These are phyloP conservation scores for Maudiozyma saulgeensis DNA, from an alignment of 805 yeast species.

Conservation along the genomic window DNA sequence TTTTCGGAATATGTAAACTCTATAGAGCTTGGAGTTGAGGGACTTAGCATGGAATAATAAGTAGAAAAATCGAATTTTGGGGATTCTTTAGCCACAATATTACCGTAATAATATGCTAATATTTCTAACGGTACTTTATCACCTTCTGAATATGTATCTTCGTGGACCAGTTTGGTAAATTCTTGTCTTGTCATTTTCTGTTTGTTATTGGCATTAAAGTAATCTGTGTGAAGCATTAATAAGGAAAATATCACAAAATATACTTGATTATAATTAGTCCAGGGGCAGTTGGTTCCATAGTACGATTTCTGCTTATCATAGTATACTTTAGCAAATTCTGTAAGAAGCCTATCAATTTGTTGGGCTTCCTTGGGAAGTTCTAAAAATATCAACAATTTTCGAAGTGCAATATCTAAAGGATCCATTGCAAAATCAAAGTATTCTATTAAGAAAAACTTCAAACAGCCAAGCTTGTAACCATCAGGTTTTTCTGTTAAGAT, in stretches of 20 bases:
- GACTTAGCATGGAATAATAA: not conserved
- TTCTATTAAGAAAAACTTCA: conserved; percentile 20
- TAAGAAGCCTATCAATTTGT: conserved; percentile 62
- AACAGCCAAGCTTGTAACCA: conserved; percentile 20
- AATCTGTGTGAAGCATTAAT: conserved; percentile 66
- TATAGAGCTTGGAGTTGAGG: not conserved
- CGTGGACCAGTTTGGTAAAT: conserved; percentile 41
- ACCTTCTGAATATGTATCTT: conserved; percentile 24
- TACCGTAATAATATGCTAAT: conserved; percentile 54
- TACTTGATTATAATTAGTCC: conserved; percentile 41
- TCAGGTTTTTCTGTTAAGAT: conserved; percentile 25
- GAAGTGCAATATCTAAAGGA: conserved; percentile 57
- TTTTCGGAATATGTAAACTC: not conserved
- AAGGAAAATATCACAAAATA: conserved; percentile 56
- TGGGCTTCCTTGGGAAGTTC: conserved; percentile 65
- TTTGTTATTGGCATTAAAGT: conserved; percentile 56
- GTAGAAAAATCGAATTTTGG: conserved; percentile 19
- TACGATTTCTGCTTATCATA: conserved; percentile 25
- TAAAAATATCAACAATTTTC: conserved; percentile 48
- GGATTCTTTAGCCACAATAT: conserved; percentile 53
- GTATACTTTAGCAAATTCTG: conserved; percentile 47
- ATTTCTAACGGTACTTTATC: conserved; percentile 33
- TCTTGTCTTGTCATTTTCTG: conserved; percentile 58
- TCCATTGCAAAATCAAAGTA: conserved; percentile 42
- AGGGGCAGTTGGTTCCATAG: conserved; percentile 10